Evolutionary conservation across 2,329 filamentous ascomycete genomes (phyloP), one percentile per base, ranked within the genome.

Genomic region (Cladosporium sp.): DNA sequence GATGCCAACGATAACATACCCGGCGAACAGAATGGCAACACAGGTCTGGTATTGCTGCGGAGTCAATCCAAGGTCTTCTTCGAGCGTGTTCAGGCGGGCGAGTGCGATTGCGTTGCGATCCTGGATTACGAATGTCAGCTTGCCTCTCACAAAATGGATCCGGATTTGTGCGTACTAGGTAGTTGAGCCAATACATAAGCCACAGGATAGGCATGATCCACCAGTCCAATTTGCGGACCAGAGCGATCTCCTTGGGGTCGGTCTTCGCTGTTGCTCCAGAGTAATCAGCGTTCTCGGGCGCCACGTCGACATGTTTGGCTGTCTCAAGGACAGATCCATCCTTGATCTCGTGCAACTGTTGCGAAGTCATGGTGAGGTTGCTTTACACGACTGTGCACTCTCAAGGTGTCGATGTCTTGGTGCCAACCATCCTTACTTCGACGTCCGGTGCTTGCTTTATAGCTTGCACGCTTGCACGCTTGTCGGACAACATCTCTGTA

Each of bases 31-130:
- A 69, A 86, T 84, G 67, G 80, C 82, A 4, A 82, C 84, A 14
- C 81, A 82, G 1, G 85, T 74, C 68, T 87, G 86, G 71, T 84
- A 87, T 58, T 88, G 83, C 1, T 83, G 86, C 6, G 84, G 84
- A 6, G 72, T 76, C 81, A 88, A 85, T 1, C 74, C 74, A 0
- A 88, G 75, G 63, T 87, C 85, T 26, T 77, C 65, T 65, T 87
- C 85, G 0, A 88, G 76, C 0, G 80, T 80, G 0, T 83, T 32
- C 16, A 60, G 34, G 11, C 58, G 14, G 16, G 58, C 58, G 23
- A 26, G 58, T 14, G 58, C 58, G 25, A 60, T 60, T 3, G 58
- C 58, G 18, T 60, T 60, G 58, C 72, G 68, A 58, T 74, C 72
- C 16, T 73, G 65, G 25, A 2, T 21, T 46, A 3, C 8, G n/a